phyloP scores from a whole-genome alignment of 2,329 filamentous ascomycete genomes.

The Cytospora mali region DNA sequence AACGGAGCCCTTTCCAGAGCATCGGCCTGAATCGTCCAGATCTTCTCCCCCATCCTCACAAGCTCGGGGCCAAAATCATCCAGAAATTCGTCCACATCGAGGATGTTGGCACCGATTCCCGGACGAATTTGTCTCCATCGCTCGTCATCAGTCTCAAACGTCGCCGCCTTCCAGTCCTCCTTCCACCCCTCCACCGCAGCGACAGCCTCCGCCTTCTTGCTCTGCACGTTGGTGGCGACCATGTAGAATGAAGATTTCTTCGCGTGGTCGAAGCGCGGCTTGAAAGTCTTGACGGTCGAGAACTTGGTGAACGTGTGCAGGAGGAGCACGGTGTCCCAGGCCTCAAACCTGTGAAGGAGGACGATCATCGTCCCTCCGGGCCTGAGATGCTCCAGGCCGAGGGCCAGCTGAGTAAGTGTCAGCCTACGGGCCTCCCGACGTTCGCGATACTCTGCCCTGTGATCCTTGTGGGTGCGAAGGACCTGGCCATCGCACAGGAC shows the following conservation, averaged over 20 bases:
- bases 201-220: slow-evolving; percentile 36
- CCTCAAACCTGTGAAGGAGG: slow-evolving; percentile 52
- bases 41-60: slow-evolving; percentile 34
- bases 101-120: not conserved
- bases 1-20: slow-evolving; percentile 37
- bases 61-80: slow-evolving; percentile 41
- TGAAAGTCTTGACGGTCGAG: slow-evolving; percentile 46
- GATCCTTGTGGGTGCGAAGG: slow-evolving; percentile 41
- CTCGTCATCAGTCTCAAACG: slow-evolving; percentile 40
- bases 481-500: slow-evolving; percentile 53
- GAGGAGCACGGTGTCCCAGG: slow-evolving; percentile 40
- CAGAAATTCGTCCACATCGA: slow-evolving; percentile 34
- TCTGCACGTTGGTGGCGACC: slow-evolving; percentile 47
- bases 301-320: slow-evolving; percentile 47
- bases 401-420: slow-evolving; percentile 42
- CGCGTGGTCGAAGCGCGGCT: slow-evolving; percentile 44
- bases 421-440: slow-evolving; percentile 42
- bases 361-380: slow-evolving; percentile 53
- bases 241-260: slow-evolving; percentile 57
- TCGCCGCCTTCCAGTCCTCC: slow-evolving; percentile 42
- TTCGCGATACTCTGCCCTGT: slow-evolving; percentile 38
- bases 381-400: slow-evolving; percentile 49
- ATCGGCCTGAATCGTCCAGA: slow-evolving; percentile 42
- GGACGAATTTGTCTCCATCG: not conserved
- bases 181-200: slow-evolving; percentile 46